These are phyloP conservation scores for Phytopythium mirpurense DNA, from an alignment of 352 stramenopile genomes.

Conservation along the genomic window DNA sequence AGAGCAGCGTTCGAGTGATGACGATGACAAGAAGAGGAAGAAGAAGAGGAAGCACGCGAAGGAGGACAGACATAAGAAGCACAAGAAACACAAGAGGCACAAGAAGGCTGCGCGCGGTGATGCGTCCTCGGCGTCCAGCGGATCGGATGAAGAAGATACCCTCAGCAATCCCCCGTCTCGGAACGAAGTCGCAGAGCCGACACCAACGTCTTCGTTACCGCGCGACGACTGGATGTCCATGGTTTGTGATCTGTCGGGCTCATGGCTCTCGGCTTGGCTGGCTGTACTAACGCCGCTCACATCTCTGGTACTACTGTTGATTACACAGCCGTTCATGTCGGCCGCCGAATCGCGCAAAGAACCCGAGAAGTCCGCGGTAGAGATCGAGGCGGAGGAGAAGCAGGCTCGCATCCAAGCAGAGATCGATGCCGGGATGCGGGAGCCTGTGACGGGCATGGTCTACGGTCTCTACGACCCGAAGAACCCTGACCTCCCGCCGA, in stretches of 20 bases:
- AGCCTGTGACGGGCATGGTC: constrained; percentile 74
- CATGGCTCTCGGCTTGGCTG: too few relatives aligned
- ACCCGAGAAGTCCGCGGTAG: constrained; percentile 30
- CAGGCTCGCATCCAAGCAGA: constrained; percentile 64
- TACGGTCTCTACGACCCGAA: constrained; percentile 82
- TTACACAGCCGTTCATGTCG: constrained; percentile 40
- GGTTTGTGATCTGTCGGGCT: constrained; percentile 13
- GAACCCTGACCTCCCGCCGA: constrained; percentile 41
- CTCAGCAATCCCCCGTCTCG: background rate
- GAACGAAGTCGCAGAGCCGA: background rate
- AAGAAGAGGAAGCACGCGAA: constrained; percentile 24
- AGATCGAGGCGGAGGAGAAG: constrained; percentile 39
- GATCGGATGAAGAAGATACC: constrained; percentile 12
- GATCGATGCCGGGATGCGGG: constrained; percentile 65
- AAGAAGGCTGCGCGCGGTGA: constrained; percentile 28
- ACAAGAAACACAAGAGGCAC: constrained; percentile 32
- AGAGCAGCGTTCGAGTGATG: constrained; percentile 25
- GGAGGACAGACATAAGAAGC: constrained; percentile 24
- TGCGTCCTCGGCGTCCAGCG: constrained; percentile 9
- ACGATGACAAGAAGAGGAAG: constrained; percentile 11
- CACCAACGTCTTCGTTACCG: constrained; percentile 15
- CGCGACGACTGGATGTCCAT: constrained; percentile 84
- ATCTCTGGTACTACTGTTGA: background rate
- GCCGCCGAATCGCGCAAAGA: constrained; percentile 13
- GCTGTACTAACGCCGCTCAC: background rate